These are phyloP conservation scores for Pseudogymnoascus verrucosus DNA, from an alignment of 2,329 filamentous ascomycete species.

Conservation along the genomic window DNA sequence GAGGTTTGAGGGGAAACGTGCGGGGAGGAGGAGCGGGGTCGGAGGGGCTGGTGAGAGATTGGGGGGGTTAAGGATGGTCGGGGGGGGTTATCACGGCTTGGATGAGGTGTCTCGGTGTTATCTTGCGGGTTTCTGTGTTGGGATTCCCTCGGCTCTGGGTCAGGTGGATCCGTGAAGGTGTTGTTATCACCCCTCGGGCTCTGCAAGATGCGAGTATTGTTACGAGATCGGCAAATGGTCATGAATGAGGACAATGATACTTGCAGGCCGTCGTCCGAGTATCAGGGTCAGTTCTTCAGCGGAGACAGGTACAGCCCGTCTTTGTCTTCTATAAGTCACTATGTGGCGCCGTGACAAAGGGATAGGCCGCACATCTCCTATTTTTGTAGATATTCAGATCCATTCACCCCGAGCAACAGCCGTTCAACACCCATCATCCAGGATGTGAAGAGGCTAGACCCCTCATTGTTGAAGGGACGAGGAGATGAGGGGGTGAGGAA, in stretches of 20 bases:
- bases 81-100: neutral
- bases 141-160: neutral
- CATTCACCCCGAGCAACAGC: neutral
- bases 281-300: neutral
- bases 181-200: neutral
- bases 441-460: neutral
- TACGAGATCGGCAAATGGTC: neutral
- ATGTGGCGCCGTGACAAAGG: neutral
- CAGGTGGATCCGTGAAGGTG: neutral
- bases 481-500: neutral
- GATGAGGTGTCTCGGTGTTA: neutral
- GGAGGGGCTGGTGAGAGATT: neutral
- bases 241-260: neutral
- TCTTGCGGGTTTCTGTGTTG: neutral
- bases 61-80: neutral
- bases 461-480: neutral
- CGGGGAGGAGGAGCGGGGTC: neutral
- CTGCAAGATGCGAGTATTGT: neutral
- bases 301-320: neutral
- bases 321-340: constrained; percentile 1
- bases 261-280: neutral
- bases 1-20: neutral
- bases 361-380: neutral
- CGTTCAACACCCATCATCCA: neutral
- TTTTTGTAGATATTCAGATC: neutral